A percentile compares a stretch with the other conserved stretches of the same genome.
phyloP scores from a whole-genome alignment of 306 rosid genomes.

The Purshia tridentata region DNA sequence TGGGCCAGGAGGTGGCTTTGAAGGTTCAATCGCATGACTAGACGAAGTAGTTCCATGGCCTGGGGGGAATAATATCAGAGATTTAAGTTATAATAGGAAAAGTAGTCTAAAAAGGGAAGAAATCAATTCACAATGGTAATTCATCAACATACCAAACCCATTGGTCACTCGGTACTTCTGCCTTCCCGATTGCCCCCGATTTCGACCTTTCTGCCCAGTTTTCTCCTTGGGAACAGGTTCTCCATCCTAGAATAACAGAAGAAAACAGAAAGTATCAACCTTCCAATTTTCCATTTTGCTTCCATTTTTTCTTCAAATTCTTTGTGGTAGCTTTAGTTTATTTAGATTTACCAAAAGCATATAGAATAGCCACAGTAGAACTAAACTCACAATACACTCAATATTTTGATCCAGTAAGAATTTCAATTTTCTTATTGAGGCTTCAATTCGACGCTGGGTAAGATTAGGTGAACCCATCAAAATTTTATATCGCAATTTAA shows the following conservation, averaged over 20 bases:
- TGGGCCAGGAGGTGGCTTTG: conserved; percentile 96
- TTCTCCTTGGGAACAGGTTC: conserved; percentile 61
- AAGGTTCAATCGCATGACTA: conserved; percentile 51
- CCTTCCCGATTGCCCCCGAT: conserved; percentile 62
- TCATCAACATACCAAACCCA: conserved; percentile 64
- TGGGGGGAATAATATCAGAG: conserved; percentile 16
- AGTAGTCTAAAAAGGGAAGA: neutral
- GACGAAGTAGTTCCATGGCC: conserved; percentile 76
- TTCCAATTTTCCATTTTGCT: neutral
- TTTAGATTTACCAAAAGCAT: too few relatives aligned
- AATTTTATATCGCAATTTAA: too few relatives aligned
- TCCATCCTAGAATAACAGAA: conserved; percentile 48
- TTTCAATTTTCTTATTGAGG: neutral
- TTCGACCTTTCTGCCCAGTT: conserved; percentile 62
- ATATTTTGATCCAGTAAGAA: neutral
- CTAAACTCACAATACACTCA: neutral
- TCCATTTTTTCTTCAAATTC: neutral
- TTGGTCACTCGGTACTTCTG: conserved; percentile 62
- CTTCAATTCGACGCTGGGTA: neutral
- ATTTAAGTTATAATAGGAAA: neutral
- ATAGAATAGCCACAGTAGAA: neutral
- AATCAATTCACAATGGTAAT: neutral
- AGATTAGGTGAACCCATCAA: too few relatives aligned
- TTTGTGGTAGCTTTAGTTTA: neutral
- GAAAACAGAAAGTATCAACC: neutral